Evolutionary conservation across 257 asterid genomes (phyloP), one percentile per base, ranked within the genome.

Genomic region (Solanum appendiculatum): DNA sequence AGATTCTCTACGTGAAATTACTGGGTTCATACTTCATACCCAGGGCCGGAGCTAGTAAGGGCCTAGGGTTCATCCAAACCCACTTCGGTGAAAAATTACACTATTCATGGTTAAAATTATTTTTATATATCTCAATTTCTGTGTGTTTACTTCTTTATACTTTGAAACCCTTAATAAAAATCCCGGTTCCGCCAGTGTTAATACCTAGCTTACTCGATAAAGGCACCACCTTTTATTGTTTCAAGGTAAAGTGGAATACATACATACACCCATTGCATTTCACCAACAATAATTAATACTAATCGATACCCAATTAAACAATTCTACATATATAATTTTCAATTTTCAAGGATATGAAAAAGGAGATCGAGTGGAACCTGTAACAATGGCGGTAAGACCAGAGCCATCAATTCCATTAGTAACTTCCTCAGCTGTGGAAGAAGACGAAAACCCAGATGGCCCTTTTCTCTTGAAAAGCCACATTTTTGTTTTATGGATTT

Each of bases 381-480:
- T 80, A 46, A 80, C 85, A 80, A 80, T 80, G 66, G 85, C 85
- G 34, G 85, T 80, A 48, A 80, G 85, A 27, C 42, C 85, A 80
- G 85, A 80, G 25, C 66, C 85, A 29, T 46, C 85, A 80, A 44
- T 80, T 80, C 85, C 85, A 2, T 80, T 29, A 5, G 66, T 80
- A 15, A 80, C 85, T 27, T 80, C 85, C 16, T 46, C 85, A 46
- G 66, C 85, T 0, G 66, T 80, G 9, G 85, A 80, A 27, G 40
- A 27, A 80, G n/a, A 80, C 0, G 85, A 80, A 29, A 44, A 80
- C n/a, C 66, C 85, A 46, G 85, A 46, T 2, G 66, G 0, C 60
- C 85, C 85, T 27, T 80, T 44, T 46, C 85, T 46, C 85, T 31
- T 80, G 40, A 80, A 80, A 29, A 80, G 4, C 66, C 85, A 80